phyloP scores from a whole-genome alignment of 352 stramenopile genomes.

The Hyaloperonospora arabidopsidis region DNA sequence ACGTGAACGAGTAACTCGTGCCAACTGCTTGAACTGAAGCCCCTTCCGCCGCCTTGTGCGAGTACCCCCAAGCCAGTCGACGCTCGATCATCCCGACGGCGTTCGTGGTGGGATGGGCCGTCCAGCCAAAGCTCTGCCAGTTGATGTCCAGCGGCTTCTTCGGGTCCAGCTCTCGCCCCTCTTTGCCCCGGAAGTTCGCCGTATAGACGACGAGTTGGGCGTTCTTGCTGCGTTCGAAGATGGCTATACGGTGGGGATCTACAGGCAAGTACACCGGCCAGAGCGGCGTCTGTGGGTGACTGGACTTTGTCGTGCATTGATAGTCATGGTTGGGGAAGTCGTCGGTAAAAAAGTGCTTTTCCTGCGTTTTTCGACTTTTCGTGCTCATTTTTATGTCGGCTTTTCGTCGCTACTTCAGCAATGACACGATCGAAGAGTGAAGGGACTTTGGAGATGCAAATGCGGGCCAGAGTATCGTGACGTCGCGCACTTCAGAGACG shows the following conservation, averaged over 20 bases:
- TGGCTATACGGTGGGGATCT: constrained; percentile 50
- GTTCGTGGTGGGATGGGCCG: constrained; percentile 53
- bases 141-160: constrained; percentile 74
- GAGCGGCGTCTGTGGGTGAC: constrained; percentile 50
- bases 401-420: no score
- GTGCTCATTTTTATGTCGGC: neutral
- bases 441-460: no score
- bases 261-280: constrained; percentile 62
- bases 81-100: constrained; percentile 58
- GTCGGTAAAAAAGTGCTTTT: constrained; percentile 53
- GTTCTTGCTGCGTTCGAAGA: constrained; percentile 80
- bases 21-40: constrained; percentile 21
- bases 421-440: no score
- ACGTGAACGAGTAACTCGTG: constrained; percentile 46
- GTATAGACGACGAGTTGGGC: constrained; percentile 72
- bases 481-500: no score
- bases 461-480: no score
- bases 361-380: constrained; percentile 9
- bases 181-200: constrained; percentile 53
- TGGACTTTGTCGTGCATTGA: constrained; percentile 44
- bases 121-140: constrained; percentile 80
- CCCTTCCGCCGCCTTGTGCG: constrained; percentile 34
- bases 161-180: constrained; percentile 38
- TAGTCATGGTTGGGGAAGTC: constrained; percentile 73
- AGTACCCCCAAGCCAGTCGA: constrained; percentile 61